Evolutionary conservation across 2,329 filamentous ascomycete genomes (phyloP).

Genomic region (Diaporthe capsici): DNA sequence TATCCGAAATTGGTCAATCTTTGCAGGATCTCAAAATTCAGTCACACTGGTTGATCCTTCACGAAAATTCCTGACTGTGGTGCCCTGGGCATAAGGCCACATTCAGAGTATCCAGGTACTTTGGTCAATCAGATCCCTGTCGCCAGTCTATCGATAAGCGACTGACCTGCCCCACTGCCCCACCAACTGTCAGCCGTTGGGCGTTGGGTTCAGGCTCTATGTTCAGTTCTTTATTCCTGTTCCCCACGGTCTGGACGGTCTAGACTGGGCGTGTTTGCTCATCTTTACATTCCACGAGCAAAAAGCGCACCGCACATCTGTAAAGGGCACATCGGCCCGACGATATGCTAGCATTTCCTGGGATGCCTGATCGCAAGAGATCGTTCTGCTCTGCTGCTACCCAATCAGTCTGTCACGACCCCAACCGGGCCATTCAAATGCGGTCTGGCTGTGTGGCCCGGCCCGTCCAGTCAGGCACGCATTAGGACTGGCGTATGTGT

Average conservation of each 20-base stretch:
- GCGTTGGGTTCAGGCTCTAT: background rate
- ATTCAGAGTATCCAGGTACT: background rate
- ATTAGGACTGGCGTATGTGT: background rate
- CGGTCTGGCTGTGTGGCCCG: slow-evolving; percentile 4
- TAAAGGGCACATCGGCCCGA: background rate
- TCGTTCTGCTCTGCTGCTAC: background rate
- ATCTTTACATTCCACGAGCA: background rate
- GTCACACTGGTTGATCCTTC: too few species aligned
- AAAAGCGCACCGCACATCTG: background rate
- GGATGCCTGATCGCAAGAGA: too few species aligned
- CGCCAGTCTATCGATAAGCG: background rate
- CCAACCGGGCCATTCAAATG: too few species aligned
- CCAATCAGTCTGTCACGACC: background rate
- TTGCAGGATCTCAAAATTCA: too few species aligned
- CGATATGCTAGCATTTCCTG: background rate
- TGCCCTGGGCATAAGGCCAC: background rate
- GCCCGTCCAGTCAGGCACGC: slow-evolving; percentile 19
- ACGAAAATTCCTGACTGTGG: background rate
- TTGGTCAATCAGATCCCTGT: background rate
- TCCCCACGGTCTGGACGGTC: background rate
- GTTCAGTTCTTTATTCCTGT: background rate
- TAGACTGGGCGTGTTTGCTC: background rate
- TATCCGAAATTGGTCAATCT: background rate
- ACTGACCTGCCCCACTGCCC: slow-evolving; percentile 13
- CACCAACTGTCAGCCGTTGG: background rate